Percentiles rank a stretch among this genome's conserved stretches.
Evolutionary conservation across 2,329 filamentous ascomycete genomes (phyloP).

Genomic region (Fusarium sp.): DNA sequence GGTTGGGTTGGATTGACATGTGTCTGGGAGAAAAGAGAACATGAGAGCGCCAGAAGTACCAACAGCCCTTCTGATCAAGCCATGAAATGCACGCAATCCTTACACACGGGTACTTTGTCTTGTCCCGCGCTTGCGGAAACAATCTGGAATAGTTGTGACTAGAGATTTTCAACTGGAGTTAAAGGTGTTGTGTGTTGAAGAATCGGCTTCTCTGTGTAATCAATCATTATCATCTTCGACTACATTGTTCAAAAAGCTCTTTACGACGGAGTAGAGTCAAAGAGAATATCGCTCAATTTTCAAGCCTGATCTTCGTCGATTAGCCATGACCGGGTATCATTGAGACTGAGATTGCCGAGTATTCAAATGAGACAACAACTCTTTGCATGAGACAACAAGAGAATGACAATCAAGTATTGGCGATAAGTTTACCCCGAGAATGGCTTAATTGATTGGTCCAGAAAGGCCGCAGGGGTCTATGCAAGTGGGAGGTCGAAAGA

Average conservation of each 20-base stretch:
- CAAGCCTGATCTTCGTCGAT: background rate
- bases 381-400: background rate
- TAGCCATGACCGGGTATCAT: background rate
- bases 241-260: background rate
- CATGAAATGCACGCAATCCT: background rate
- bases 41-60: background rate
- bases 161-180: background rate
- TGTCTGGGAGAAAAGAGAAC: background rate
- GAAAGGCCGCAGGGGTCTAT: background rate
- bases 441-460: background rate
- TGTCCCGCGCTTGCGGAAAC: background rate
- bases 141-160: background rate
- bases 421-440: background rate
- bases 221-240: background rate
- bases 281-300: background rate
- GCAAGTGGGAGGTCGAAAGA: background rate
- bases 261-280: background rate
- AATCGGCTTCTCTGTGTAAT: background rate
- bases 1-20: background rate
- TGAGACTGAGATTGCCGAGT: background rate
- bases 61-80: background rate
- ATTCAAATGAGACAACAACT: background rate
- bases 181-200: background rate
- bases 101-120: background rate
- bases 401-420: background rate